phyloP scores from a whole-genome alignment of 176 grass and related monocot genomes.

The Areca catechu region DNA sequence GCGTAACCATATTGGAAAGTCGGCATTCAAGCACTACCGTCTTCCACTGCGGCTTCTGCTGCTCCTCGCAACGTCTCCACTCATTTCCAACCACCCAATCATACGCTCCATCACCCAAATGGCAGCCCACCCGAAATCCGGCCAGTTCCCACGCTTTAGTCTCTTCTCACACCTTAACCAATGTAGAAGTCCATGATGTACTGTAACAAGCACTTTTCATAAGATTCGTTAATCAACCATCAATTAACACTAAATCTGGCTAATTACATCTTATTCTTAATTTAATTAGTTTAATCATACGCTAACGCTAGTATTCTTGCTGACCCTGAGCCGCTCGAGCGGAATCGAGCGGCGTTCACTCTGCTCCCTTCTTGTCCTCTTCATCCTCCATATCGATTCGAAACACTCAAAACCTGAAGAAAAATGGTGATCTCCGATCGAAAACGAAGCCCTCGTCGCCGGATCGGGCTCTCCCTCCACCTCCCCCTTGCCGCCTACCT shows the following conservation, averaged over 20 bases:
- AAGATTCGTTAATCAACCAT: no score
- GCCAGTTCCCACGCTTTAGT: neutral
- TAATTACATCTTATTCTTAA: no score
- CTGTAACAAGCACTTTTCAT: no score
- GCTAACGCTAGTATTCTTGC: no score
- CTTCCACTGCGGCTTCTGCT: neutral
- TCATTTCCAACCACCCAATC: neutral
- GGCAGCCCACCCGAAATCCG: neutral
- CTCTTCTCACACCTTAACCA: neutral
- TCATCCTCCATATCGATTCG: neutral
- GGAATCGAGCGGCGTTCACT: no score
- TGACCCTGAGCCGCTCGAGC: no score
- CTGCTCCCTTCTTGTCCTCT: neutral
- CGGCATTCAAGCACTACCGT: neutral
- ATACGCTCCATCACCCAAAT: no score
- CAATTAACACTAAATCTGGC: no score
- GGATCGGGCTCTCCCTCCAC: neutral
- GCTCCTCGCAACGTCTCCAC: no score
- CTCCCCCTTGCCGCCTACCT: conserved; percentile 7
- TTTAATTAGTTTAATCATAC: no score
- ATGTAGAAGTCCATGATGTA: no score
- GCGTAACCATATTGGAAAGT: neutral
- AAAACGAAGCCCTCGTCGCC: no score
- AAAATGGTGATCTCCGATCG: conserved; percentile 16
- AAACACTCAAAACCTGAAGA: neutral